Conservation (phyloP, 2,329 filamentous ascomycete species). For the Epichloe sibirici region DNA sequence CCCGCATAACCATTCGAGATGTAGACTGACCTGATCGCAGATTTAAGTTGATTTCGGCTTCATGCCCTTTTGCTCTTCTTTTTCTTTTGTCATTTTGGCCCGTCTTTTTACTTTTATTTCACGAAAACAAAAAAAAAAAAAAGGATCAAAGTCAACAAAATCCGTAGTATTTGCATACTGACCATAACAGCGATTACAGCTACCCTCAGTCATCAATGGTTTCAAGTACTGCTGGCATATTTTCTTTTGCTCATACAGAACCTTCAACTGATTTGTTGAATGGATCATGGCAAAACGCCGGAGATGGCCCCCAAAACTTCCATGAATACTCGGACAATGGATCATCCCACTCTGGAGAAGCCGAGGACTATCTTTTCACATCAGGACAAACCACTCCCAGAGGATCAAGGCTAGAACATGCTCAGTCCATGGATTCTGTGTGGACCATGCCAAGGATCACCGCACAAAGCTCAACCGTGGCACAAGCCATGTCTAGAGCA, state of each 20-base stretch:
- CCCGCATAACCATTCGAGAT: slow-evolving; percentile 4
- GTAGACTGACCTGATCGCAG: slow-evolving; percentile 22
- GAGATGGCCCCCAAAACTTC: slow-evolving; percentile 50
- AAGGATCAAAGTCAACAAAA: background rate
- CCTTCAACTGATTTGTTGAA: slow-evolving; percentile 42
- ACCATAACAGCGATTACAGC: slow-evolving; percentile 46
- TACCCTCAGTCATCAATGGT: slow-evolving; percentile 39
- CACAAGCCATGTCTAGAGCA: slow-evolving; percentile 28
- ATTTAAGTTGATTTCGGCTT: slow-evolving; percentile 45
- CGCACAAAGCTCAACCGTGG: slow-evolving; percentile 18
- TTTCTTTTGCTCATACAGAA: slow-evolving; percentile 49
- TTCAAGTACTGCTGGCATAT: slow-evolving; percentile 36
- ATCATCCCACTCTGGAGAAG: slow-evolving; percentile 37
- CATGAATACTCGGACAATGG: slow-evolving; percentile 38
- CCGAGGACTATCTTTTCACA: slow-evolving; percentile 42
- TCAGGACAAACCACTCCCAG: slow-evolving; percentile 43
- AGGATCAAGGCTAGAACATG: slow-evolving; percentile 33
- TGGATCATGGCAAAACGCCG: slow-evolving; percentile 43
- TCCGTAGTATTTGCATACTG: slow-evolving; percentile 40
- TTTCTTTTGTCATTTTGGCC: slow-evolving; percentile 2
- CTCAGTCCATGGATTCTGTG: slow-evolving; percentile 34
- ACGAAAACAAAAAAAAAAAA: background rate
- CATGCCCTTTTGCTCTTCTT: slow-evolving; percentile 17
- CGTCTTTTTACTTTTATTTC: no score
- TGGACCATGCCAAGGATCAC: slow-evolving; percentile 31